Percentiles rank a stretch among this genome's conserved stretches.
Evolutionary conservation across 2,329 filamentous ascomycete species (phyloP).

Genomic region (Stagonosporopsis vannaccii): DNA sequence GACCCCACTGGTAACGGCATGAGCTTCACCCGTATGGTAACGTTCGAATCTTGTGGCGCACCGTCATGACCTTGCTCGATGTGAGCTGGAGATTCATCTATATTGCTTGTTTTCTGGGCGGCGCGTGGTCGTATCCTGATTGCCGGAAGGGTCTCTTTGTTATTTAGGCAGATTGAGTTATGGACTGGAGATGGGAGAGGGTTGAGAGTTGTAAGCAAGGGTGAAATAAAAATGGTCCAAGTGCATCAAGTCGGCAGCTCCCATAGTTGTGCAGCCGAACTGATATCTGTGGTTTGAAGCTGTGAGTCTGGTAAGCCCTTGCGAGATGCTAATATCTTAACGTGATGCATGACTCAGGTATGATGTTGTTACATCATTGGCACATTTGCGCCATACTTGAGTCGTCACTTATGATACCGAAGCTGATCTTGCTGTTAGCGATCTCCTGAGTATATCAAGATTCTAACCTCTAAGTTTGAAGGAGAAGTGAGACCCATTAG

Average conservation of each 20-base stretch:
- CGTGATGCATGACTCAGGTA: conserved; percentile 5
- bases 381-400: background rate
- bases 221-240: background rate
- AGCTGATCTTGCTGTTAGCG: background rate
- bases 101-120: conserved; percentile 6
- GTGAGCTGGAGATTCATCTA: background rate
- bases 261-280: too few species aligned
- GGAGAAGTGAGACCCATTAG: too few species aligned
- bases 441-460: background rate
- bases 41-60: background rate
- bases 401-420: background rate
- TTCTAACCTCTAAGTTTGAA: background rate
- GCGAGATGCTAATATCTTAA: background rate
- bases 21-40: background rate
- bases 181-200: too few species aligned
- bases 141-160: background rate
- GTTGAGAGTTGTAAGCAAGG: too few species aligned
- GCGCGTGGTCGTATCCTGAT: conserved; percentile 2
- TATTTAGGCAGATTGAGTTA: background rate
- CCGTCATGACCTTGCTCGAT: background rate
- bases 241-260: too few species aligned
- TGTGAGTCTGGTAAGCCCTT: background rate
- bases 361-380: conserved; percentile 8
- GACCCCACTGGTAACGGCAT: background rate
- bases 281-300: background rate